Conservation (phyloP, 192 early-diverging fungal genomes). For the Paraglomus brasilianum region DNA sequence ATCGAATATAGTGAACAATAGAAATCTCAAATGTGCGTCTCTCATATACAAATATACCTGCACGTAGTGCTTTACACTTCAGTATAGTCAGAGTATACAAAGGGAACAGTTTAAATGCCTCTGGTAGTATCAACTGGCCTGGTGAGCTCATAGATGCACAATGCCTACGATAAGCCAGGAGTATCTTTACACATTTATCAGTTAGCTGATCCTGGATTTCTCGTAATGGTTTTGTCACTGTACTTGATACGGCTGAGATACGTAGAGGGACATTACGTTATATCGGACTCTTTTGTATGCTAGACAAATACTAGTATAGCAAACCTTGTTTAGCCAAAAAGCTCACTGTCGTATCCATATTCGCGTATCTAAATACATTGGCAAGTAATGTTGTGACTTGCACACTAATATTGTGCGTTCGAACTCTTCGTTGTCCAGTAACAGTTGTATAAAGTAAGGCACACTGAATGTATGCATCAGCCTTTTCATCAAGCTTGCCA, state of each 20-base stretch:
- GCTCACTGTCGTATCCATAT: constrained; percentile 90
- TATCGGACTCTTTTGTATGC: background rate
- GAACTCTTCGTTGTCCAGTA: constrained; percentile 82
- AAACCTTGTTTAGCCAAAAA: constrained; percentile 77
- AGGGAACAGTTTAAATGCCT: constrained; percentile 92
- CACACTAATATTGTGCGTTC: constrained; percentile 85
- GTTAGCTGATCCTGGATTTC: constrained; percentile 79
- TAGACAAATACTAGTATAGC: background rate
- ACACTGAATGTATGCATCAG: constrained; percentile 83
- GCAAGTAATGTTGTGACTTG: constrained; percentile 73
- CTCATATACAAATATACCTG: constrained; percentile 43
- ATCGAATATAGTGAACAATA: too few relatives aligned
- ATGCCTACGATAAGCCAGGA: constrained; percentile 88
- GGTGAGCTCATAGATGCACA: constrained; percentile 85
- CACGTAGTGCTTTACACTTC: constrained; percentile 81
- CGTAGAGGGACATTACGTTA: background rate
- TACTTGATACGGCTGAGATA: constrained; percentile 65
- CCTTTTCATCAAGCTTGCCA: constrained; percentile 81
- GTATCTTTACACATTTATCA: constrained; percentile 83
- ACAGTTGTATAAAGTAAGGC: constrained; percentile 95
- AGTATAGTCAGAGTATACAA: constrained; percentile 81
- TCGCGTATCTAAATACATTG: constrained; percentile 85
- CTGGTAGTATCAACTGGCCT: constrained; percentile 93
- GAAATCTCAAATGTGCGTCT: background rate
- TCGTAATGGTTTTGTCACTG: constrained; percentile 66